Evolutionary conservation across 495 filamentous ascomycete species (phyloP).

Genomic region (Hypoxylon intermedium): DNA sequence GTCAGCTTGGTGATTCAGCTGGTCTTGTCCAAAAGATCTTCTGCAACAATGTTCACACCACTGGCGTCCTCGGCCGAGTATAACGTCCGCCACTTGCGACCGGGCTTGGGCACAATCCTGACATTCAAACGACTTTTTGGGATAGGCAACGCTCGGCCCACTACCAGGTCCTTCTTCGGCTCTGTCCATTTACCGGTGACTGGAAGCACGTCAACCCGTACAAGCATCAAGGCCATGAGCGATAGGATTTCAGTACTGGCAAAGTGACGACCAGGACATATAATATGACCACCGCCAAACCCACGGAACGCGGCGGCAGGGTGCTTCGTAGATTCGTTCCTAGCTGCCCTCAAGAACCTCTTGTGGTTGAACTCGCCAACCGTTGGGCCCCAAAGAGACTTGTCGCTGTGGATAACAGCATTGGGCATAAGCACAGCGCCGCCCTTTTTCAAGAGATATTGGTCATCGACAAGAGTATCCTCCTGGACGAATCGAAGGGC

Average conservation of each 20-base stretch:
- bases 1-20: no score
- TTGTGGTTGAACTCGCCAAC: constrained; percentile 33
- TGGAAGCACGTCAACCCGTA: constrained; percentile 11
- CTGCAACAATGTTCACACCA: constrained; percentile 15
- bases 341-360: constrained; percentile 28
- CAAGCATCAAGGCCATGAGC: constrained; percentile 12
- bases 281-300: constrained; percentile 31
- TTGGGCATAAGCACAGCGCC: constrained; percentile 28
- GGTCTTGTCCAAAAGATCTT: neutral
- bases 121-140: neutral
- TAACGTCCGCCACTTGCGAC: neutral
- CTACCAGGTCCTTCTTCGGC: neutral
- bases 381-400: constrained; percentile 27
- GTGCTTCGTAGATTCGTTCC: constrained; percentile 3
- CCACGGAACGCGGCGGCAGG: constrained; percentile 34
- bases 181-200: neutral
- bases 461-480: constrained; percentile 32
- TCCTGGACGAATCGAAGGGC: constrained; percentile 12
- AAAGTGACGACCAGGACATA: constrained; percentile 39
- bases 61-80: constrained; percentile 6
- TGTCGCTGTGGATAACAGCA: constrained; percentile 24
- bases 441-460: constrained; percentile 39
- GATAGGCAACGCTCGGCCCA: neutral
- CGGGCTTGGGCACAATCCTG: neutral
- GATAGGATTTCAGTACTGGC: constrained; percentile 35